A percentile compares a stretch with the other conserved stretches of the same genome.
phyloP scores from a whole-genome alignment of 495 filamentous ascomycete genomes.

The Penicillium waksmanii region DNA sequence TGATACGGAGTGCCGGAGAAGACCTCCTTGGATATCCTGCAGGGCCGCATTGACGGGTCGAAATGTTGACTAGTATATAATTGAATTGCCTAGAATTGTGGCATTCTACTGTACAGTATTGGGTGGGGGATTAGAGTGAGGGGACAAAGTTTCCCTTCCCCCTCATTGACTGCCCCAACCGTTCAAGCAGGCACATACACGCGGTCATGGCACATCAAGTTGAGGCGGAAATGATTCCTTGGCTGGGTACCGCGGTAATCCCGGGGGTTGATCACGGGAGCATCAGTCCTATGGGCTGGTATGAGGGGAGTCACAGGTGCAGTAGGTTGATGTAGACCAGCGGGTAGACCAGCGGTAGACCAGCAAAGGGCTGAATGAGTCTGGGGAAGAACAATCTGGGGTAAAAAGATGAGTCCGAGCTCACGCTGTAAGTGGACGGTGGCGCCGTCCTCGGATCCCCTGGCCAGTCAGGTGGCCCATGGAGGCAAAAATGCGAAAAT shows the following conservation, averaged over 20 bases:
- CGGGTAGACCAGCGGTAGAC: not conserved
- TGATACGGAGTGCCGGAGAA: conserved; percentile 2
- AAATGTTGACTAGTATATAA: not conserved
- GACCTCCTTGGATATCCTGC: not conserved
- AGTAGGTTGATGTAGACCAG: not conserved
- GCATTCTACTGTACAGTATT: not conserved
- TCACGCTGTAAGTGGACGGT: conserved; percentile 18
- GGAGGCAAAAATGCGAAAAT: conserved; percentile 12
- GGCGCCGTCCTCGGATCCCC: conserved; percentile 26
- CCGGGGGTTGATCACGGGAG: not conserved
- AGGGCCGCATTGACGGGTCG: not conserved
- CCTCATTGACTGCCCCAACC: conserved; percentile 3
- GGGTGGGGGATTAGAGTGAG: not conserved
- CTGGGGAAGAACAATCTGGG: conserved; percentile 33
- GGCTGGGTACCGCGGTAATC: not conserved
- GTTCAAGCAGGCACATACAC: conserved; percentile 1
- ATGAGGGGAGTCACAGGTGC: not conserved
- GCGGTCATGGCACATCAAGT: not conserved
- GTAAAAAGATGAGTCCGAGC: conserved; percentile 19
- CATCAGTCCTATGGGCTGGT: not conserved
- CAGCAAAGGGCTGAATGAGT: conserved; percentile 10
- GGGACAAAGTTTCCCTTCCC: not conserved
- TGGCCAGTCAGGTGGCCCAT: conserved; percentile 24
- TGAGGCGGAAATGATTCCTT: conserved; percentile 2
- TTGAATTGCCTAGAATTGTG: conserved; percentile 5